Conservation (phyloP, 164 flowering plant genomes). For the Macadamia tetraphylla region DNA sequence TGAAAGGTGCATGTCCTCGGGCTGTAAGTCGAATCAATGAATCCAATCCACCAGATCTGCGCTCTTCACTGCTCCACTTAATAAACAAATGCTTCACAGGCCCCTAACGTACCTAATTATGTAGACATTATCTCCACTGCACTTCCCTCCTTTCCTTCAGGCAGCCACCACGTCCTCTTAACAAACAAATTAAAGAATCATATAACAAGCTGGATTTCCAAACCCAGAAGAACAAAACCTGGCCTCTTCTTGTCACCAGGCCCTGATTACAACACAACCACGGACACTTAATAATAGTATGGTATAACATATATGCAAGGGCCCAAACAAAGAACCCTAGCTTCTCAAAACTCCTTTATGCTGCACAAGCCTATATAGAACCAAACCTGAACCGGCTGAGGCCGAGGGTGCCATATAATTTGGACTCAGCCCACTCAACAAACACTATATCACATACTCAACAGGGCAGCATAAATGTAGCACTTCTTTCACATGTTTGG, state of each 20-base stretch:
- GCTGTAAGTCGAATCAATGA: not conserved
- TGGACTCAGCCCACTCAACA: not conserved
- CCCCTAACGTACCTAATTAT: slow-evolving; percentile 11
- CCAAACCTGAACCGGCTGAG: not conserved
- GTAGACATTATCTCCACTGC: slow-evolving; percentile 2
- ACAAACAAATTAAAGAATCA: slow-evolving; percentile 34
- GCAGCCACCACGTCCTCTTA: slow-evolving; percentile 7
- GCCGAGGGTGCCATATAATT: slow-evolving; percentile 3
- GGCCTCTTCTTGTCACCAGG: not conserved
- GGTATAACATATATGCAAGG: slow-evolving; percentile 1
- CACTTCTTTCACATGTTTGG: not conserved
- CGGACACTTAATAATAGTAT: not conserved
- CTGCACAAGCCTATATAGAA: slow-evolving; percentile 7
- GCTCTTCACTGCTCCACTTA: not conserved
- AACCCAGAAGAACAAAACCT: slow-evolving; percentile 4
- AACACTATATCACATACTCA: not conserved
- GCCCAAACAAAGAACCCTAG: not conserved
- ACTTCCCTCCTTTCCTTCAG: not conserved
- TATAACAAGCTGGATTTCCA: slow-evolving; percentile 14
- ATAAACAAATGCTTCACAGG: slow-evolving; percentile 1
- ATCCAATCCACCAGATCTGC: slow-evolving; percentile 13
- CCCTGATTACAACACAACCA: slow-evolving; percentile 3
- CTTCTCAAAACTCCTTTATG: slow-evolving; percentile 1
- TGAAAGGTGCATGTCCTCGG: too few relatives aligned
- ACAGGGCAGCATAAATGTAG: not conserved